Evolutionary conservation across 139 green algal species (phyloP), one percentile per base, ranked within the genome.

Genomic region (Tetradesmus obliquus): DNA sequence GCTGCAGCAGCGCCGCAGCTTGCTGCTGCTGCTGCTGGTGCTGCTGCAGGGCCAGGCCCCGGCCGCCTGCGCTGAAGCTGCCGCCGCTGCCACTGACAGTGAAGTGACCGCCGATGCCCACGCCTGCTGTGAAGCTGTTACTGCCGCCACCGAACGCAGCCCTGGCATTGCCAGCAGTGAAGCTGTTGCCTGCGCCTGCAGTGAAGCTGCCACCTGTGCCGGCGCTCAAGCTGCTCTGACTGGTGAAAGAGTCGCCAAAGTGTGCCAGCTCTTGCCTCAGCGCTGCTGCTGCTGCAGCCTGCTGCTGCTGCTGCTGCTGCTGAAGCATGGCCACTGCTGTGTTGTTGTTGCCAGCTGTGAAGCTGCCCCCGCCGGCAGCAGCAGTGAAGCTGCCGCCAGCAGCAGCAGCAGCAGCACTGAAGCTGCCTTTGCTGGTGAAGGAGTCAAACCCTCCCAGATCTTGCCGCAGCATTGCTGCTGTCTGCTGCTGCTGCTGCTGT

Each of bases 401-500:
- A 24, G 15, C 66, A 76, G 66, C 66, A 24, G 15, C 66, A 76
- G 66, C 66, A 76, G 66, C 66, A 6, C 66, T 76, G 66, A 76
- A 76, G 66, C 66, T 76, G 55, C 82, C 55, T 19, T 87, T 55
- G 82, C 82, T 87, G 17, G 82, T 87, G 55, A 87, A 87, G 5
- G 82, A 83, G 66, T 76, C 66, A 24, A 76, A 76, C 8, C 66
- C 66, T 5, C 66, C n/a, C 1, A 76, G 66, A 13, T 76, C 66
- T 5, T 76, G 66, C 66, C 66, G 66, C 66, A 76, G 66, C 66
- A 19, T 24, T 19, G n/a, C n/a, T n/a, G 66, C 66, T 5, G 66
- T 24, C 66, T 76, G 66, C 66, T 76, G 66, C 79, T 83, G 66
- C 66, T 45, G 60, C 60, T 72, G 60, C 60, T 72, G 60, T 13